These are phyloP conservation scores for Fusarium annulatum DNA, from an alignment of 2,329 filamentous ascomycete species.

Conservation along the genomic window DNA sequence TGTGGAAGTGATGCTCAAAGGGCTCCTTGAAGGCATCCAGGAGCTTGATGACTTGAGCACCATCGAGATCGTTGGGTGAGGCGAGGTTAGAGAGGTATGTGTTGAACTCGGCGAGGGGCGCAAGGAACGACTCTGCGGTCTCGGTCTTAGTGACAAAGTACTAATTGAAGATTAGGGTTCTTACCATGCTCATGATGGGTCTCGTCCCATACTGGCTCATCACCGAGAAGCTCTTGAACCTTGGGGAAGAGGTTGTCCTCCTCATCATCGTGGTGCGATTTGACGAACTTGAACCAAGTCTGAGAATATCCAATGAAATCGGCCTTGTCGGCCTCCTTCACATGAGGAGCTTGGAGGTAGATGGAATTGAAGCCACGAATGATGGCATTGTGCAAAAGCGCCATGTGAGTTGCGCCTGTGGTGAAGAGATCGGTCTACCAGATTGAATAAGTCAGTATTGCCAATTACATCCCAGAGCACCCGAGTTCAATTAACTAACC, in stretches of 20 bases:
- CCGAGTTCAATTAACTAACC: constrained; percentile 48
- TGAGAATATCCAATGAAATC: constrained; percentile 69
- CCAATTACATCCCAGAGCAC: background rate
- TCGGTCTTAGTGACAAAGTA: background rate
- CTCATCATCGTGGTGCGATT: constrained; percentile 70
- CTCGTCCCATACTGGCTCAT: constrained; percentile 62
- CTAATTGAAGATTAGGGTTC: constrained; percentile 1
- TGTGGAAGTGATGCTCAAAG: constrained; percentile 67
- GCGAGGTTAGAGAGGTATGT: constrained; percentile 60
- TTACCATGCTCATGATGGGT: constrained; percentile 67
- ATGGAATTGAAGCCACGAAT: constrained; percentile 73
- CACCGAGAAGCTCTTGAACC: constrained; percentile 62
- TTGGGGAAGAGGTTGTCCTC: constrained; percentile 67
- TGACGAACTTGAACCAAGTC: constrained; percentile 69
- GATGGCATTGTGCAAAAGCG: constrained; percentile 70
- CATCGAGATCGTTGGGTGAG: constrained; percentile 56
- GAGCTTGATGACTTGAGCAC: constrained; percentile 58
- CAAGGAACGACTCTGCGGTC: constrained; percentile 58
- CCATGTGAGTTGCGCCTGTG: constrained; percentile 70
- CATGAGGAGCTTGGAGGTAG: constrained; percentile 66
- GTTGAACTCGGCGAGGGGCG: constrained; percentile 62
- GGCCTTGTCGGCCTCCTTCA: constrained; percentile 62
- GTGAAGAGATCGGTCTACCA: constrained; percentile 67
- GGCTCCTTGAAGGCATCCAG: constrained; percentile 62
- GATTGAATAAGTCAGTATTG: background rate